Evolutionary conservation across 768 basidiomycete genomes (phyloP).

Genomic region (Calocybe indica): DNA sequence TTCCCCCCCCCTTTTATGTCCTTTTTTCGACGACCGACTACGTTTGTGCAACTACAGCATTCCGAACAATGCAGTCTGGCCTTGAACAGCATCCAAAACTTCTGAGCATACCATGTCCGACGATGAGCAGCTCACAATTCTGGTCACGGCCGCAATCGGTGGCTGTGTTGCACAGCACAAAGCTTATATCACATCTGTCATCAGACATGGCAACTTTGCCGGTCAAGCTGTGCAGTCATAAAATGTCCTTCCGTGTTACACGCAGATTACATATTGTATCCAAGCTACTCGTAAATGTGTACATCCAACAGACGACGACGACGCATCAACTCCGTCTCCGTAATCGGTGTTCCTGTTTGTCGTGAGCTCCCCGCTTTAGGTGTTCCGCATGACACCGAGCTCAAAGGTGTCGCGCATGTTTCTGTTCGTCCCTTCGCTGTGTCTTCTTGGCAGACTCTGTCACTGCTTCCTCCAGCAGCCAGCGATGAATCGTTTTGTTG

Average conservation of each 20-base stretch:
- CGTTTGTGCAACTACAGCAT: no score
- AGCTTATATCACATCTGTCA: slow-evolving; percentile 24
- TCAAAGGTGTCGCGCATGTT: slow-evolving; percentile 5
- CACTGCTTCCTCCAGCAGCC: no score
- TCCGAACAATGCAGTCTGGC: no score
- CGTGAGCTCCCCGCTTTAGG: slow-evolving; percentile 26
- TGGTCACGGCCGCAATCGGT: slow-evolving; percentile 8
- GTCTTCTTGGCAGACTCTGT: no score
- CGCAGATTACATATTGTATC: slow-evolving; percentile 21
- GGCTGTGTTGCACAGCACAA: slow-evolving; percentile 38
- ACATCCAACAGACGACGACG: slow-evolving; percentile 73
- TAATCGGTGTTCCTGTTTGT: slow-evolving; percentile 60
- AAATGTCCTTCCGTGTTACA: slow-evolving; percentile 9
- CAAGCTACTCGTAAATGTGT: slow-evolving; percentile 42
- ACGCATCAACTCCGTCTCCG: slow-evolving; percentile 74
- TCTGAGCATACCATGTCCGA: no score
- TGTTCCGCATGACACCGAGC: slow-evolving; percentile 11
- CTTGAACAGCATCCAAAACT: no score
- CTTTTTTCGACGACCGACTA: neutral
- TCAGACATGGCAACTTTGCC: slow-evolving; percentile 13
- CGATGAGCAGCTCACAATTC: no score
- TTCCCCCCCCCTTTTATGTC: neutral
- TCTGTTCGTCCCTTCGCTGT: slow-evolving; percentile 1
- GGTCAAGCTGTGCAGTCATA: slow-evolving; percentile 25
- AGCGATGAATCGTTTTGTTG: slow-evolving; percentile 11